Conservation (phyloP, 2,329 filamentous ascomycete genomes). For the Colletotrichum tropicale region DNA sequence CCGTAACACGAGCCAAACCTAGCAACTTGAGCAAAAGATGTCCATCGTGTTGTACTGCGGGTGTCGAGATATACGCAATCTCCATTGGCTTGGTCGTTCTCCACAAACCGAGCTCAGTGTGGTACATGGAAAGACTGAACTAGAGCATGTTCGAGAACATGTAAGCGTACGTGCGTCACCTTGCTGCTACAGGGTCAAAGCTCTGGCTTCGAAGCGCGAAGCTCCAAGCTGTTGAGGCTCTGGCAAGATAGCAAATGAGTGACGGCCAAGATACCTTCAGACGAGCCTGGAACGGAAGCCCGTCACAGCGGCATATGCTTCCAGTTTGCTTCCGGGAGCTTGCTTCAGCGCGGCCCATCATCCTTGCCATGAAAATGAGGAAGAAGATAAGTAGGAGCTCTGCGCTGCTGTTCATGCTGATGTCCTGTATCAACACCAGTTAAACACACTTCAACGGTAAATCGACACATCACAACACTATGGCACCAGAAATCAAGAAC, state of each 20-base stretch:
- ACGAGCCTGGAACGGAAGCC: constrained; percentile 9
- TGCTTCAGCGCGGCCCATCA: background rate
- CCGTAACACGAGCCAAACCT: background rate
- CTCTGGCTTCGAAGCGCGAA: background rate
- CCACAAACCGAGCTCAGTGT: background rate
- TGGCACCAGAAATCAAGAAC: constrained; percentile 33
- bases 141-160: background rate
- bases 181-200: background rate
- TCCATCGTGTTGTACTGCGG: background rate
- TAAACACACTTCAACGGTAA: background rate
- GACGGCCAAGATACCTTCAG: background rate
- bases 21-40: background rate
- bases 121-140: background rate
- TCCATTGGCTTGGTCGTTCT: background rate
- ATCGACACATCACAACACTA: background rate
- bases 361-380: background rate
- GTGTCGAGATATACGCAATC: background rate
- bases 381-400: background rate
- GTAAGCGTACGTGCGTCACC: background rate
- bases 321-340: background rate
- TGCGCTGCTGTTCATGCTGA: background rate
- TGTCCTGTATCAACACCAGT: background rate
- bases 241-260: background rate
- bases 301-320: background rate
- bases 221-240: background rate